Conservation (phyloP, 768 basidiomycete genomes). For the Termitomyces sp. region DNA sequence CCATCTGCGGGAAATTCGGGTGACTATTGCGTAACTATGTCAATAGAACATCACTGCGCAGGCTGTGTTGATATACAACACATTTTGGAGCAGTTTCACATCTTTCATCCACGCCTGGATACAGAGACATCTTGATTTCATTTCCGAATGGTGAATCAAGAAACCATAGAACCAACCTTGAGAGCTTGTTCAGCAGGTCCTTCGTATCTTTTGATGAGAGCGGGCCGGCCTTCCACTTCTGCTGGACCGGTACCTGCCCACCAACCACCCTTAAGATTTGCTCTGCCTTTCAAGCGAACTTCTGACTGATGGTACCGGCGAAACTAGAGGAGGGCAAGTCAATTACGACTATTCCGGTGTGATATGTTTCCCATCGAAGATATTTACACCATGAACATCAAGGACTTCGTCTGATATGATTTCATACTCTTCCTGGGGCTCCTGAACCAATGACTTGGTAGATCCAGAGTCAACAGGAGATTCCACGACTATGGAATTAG, state of each 20-base stretch:
- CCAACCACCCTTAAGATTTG: conserved; percentile 39
- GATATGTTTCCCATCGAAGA: neutral
- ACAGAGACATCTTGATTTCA: neutral
- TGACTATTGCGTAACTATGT: conserved; percentile 27
- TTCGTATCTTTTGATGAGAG: conserved; percentile 46
- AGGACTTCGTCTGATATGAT: conserved; percentile 20
- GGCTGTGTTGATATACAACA: conserved; percentile 37
- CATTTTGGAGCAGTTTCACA: conserved; percentile 46
- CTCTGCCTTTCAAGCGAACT: conserved; percentile 32
- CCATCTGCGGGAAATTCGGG: conserved; percentile 48
- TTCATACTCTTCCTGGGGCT: conserved; percentile 8
- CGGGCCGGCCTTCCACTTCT: conserved; percentile 37
- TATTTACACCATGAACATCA: conserved; percentile 34
- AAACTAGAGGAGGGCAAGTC: conserved; percentile 31
- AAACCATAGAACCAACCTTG: conserved; percentile 24
- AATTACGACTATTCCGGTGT: neutral
- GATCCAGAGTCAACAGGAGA: conserved; percentile 6
- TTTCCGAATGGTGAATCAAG: neutral
- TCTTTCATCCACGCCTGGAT: conserved; percentile 48
- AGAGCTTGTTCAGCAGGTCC: conserved; percentile 29
- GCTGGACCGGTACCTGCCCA: conserved; percentile 44
- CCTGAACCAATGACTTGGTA: neutral
- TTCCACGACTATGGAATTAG: neutral
- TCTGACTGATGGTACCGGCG: conserved; percentile 51
- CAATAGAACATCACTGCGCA: neutral